Percentiles rank a stretch among this genome's conserved stretches.
These are phyloP conservation scores for Cryptosporidium xiaoi DNA, from an alignment of 169 alveolate species.

Conservation along the genomic window DNA sequence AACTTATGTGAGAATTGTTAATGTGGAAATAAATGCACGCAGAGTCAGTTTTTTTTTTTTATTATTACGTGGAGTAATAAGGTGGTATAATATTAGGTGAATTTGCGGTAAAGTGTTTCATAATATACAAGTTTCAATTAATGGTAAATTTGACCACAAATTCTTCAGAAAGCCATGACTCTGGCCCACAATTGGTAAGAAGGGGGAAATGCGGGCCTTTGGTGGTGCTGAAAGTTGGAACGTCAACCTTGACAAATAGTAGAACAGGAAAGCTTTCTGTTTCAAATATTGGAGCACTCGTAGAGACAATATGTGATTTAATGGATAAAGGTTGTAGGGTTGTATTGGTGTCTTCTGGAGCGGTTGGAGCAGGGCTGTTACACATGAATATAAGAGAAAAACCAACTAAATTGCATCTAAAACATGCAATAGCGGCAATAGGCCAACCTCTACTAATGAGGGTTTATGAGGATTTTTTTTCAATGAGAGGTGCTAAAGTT, in stretches of 20 bases:
- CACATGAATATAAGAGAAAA: conserved; percentile 63
- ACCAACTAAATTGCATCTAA: conserved; percentile 72
- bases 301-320: conserved; percentile 74
- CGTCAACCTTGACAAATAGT: conserved; percentile 76
- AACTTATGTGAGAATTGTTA: too few relatives aligned
- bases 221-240: conserved; percentile 80
- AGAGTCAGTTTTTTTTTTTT: too few relatives aligned
- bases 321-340: conserved; percentile 72
- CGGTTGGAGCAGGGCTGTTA: conserved; percentile 79
- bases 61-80: not conserved
- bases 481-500: conserved; percentile 74
- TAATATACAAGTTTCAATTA: not conserved
- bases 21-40: too few relatives aligned
- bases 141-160: not conserved
- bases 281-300: conserved; percentile 77
- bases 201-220: conserved; percentile 75
- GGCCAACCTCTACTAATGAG: conserved; percentile 82
- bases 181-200: conserved; percentile 72
- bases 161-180: conserved; percentile 43
- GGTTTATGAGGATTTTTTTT: conserved; percentile 75
- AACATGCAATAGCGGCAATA: conserved; percentile 81
- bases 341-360: conserved; percentile 78
- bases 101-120: not conserved
- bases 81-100: not conserved
- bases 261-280: conserved; percentile 60